Base-by-base conservation (phyloP, 2,329 filamentous ascomycete genomes). In the Didymella lethalis region DNA sequence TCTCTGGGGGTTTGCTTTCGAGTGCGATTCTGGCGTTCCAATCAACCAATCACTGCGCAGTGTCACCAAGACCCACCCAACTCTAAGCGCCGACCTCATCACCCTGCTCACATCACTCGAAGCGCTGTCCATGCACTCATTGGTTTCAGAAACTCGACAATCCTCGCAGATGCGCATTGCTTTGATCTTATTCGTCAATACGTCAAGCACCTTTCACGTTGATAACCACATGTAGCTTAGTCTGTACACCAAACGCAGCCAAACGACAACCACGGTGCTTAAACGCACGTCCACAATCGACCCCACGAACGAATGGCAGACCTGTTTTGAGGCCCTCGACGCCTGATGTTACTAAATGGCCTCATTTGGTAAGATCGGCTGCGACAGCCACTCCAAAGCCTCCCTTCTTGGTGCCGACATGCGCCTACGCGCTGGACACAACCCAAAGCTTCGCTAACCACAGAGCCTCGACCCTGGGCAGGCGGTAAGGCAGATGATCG, bases 401-500 rank as follows among this genome's bases (percentile, higher is more conserved):
- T 44, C 38, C 20, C 40, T 40, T 34, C 28, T 28, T 25, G 32
- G 46, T 54, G 46, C 56, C 56, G 50, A 44, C 31, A 59, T 59
- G 56, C 56, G 50, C 43, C 57, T 75, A 75, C 66, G 72, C 73
- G 72, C 73, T 66, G 66, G 51, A 51, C 59, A 65, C 14, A 36
- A 43, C 28, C 52, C 54, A 51, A 54, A 56, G 28, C 48, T 36
- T 45, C 32, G 38, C 47, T 41, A 47, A 52, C 59, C 18, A 46
- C 32, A 50, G 45, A 49, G 56, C 47, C 46, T 50, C 40, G 41
- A 59, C 41, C 25, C 48, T 44, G 50, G 49, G 54, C 48, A 58
- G 67, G 68, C 68, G 65, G 63, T 54, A 70, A 68, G 53, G 57
- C 64, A 68, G 54, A 65, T 67, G 61, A 54, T 38, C 53, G 38